phyloP scores from a whole-genome alignment of 164 flowering plant genomes.

The Piper longum region DNA sequence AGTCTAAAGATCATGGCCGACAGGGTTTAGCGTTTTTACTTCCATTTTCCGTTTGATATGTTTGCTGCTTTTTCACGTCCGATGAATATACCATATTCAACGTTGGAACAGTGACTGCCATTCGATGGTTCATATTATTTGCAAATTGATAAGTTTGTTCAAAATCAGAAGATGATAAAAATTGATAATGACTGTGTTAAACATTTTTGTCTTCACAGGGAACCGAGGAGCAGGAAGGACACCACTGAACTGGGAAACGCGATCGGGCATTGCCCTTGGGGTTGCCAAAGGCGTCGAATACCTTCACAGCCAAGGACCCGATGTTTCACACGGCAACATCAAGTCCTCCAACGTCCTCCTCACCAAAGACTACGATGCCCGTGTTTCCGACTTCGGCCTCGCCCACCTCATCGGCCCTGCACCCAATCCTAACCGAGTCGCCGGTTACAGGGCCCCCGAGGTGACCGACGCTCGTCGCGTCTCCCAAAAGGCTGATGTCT shows the following conservation, averaged over 20 bases:
- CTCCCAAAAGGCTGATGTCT: slow-evolving; percentile 86
- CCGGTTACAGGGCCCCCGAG: slow-evolving; percentile 88
- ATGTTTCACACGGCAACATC: slow-evolving; percentile 70
- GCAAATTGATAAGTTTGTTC: too few relatives aligned
- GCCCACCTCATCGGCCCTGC: slow-evolving; percentile 42
- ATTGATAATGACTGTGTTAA: not conserved
- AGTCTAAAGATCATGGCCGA: not conserved
- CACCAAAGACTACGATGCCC: slow-evolving; percentile 45
- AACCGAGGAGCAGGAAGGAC: slow-evolving; percentile 68
- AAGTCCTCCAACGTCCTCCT: slow-evolving; percentile 86
- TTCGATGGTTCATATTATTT: too few relatives aligned
- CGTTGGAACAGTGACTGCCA: too few relatives aligned
- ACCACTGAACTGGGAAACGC: slow-evolving; percentile 77
- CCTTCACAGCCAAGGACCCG: slow-evolving; percentile 51
- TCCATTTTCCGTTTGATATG: not conserved
- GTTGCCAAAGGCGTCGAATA: slow-evolving; percentile 65
- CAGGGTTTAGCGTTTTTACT: not conserved
- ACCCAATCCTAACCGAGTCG: slow-evolving; percentile 54
- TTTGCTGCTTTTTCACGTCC: too few relatives aligned
- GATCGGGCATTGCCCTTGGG: slow-evolving; percentile 70
- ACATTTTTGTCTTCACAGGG: slow-evolving; percentile 23
- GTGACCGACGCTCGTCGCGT: slow-evolving; percentile 60
- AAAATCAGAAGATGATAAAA: too few relatives aligned
- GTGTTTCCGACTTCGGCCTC: slow-evolving; percentile 77
- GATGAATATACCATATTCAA: too few relatives aligned